These are phyloP conservation scores for Zygotorulaspora sp. DNA, from an alignment of 805 yeast species.

Conservation along the genomic window DNA sequence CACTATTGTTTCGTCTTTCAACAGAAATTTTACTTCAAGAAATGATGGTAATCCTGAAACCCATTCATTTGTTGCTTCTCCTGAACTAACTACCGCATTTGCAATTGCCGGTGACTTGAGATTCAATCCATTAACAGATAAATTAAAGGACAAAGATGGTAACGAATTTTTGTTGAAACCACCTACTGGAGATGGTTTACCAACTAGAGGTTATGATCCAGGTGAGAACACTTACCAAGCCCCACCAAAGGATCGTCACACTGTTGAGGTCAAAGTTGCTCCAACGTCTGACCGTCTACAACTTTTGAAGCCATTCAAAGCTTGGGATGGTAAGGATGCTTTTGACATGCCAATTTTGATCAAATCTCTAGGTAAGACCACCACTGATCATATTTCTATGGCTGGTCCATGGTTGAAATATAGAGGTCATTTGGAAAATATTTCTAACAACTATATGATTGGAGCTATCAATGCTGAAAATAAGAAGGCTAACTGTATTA, in stretches of 20 bases:
- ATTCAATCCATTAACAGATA: conserved; percentile 92
- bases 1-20: conserved; percentile 95
- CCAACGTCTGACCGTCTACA: conserved; percentile 97
- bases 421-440: conserved; percentile 99
- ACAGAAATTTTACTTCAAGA: conserved; percentile 97
- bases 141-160: conserved; percentile 83
- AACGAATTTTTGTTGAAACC: conserved; percentile 83
- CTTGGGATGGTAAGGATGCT: conserved; percentile 97
- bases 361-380: conserved; percentile 95
- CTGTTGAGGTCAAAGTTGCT: conserved; percentile 68
- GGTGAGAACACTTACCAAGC: conserved; percentile 97
- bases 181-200: conserved; percentile 89
- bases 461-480: conserved; percentile 98
- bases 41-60: conserved; percentile 98
- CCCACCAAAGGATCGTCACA: conserved; percentile 82
- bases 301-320: conserved; percentile 84
- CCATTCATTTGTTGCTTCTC: conserved; percentile 95
- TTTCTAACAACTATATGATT: conserved; percentile 98
- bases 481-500: conserved; percentile 86
- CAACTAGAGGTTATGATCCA: conserved; percentile 80
- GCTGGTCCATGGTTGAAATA: conserved; percentile 99
- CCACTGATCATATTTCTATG: conserved; percentile 99
- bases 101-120: conserved; percentile 95
- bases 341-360: conserved; percentile 84
- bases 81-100: conserved; percentile 92